Conservation (phyloP, 2,329 filamentous ascomycete genomes). For the Colletotrichum musae region DNA sequence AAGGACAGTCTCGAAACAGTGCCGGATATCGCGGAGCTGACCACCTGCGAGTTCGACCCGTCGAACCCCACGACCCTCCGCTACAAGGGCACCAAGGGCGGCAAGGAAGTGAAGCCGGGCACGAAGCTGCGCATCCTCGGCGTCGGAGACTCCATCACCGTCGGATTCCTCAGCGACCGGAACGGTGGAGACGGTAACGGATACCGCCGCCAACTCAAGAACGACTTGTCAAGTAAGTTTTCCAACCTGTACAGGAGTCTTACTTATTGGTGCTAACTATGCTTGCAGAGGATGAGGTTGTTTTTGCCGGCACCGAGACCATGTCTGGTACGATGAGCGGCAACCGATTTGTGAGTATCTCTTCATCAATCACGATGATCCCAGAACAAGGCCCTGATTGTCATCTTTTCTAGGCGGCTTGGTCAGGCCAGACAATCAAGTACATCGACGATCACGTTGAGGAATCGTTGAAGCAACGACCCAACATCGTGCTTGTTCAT, state of each 20-base stretch:
- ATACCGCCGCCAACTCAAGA: conserved; percentile 49
- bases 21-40: too few species aligned
- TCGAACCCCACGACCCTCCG: too few species aligned
- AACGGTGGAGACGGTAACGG: conserved; percentile 54
- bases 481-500: conserved; percentile 54
- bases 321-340: conserved; percentile 48
- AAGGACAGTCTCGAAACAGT: too few species aligned
- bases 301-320: conserved; percentile 50
- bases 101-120: conserved; percentile 43
- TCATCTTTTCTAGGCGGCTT: conserved; percentile 47
- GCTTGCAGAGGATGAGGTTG: conserved; percentile 45
- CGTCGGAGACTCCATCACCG: conserved; percentile 56
- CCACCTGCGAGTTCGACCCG: too few species aligned
- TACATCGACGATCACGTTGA: conserved; percentile 50
- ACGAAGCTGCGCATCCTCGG: conserved; percentile 53
- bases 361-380: too few species aligned
- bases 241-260: too few species aligned
- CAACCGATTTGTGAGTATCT: conserved; percentile 50
- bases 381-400: too few species aligned
- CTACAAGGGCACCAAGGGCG: conserved; percentile 9
- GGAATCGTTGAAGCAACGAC: conserved; percentile 50
- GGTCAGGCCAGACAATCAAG: conserved; percentile 55
- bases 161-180: conserved; percentile 43
- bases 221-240: conserved; percentile 48
- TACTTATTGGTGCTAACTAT: not conserved